Base-by-base conservation (phyloP, 768 basidiomycete species). In the Leccinum incarnatum region DNA sequence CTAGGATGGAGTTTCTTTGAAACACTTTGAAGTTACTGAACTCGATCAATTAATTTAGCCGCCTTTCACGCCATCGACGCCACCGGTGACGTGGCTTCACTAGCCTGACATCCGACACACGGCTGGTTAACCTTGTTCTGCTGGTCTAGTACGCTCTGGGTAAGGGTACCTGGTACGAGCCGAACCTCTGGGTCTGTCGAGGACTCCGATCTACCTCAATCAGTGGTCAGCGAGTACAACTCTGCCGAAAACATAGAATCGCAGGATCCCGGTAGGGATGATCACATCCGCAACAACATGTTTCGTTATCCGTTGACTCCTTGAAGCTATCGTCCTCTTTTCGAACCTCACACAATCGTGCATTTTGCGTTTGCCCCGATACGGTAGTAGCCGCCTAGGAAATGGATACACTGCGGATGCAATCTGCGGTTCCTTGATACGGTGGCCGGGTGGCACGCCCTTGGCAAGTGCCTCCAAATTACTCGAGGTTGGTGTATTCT, bases 141-240 rank as follows among this genome's bases (percentile, higher is more conserved):
- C 63, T 51, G 15, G 51, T 23, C 50, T 62, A 55, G 56, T 42
- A 57, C 56, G n/a, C 51, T 40, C 54, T 56, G 6, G 64, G 59
- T 12, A 34, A 42, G 48, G 10, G 49, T 23, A 53, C 49, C 48
- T 47, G 40, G 23, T 27, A 45, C n/a, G 10, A 23, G 23, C 34
- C 32, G 27, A 45, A 40, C 36, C 14, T 29, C 25, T 37, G 53
- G 21, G 40, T 29, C 8, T 12, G 19, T 19, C 53, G 25, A 23
- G 36, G 30, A 56, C 47, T 45, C 23, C 17, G 32, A 58, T 23
- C 46, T 51, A 21, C 52, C 52, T 48, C 48, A 34, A 50, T 46
- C 40, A 27, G 12, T 6, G 25, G 19, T 36, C 51, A 52, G 51
- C 51, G 51, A 52, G 51, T 17, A 1, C 19, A 19, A 30, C n/a